Conservation (phyloP, 352 stramenopile genomes). For the Globisporangium spiculum region DNA sequence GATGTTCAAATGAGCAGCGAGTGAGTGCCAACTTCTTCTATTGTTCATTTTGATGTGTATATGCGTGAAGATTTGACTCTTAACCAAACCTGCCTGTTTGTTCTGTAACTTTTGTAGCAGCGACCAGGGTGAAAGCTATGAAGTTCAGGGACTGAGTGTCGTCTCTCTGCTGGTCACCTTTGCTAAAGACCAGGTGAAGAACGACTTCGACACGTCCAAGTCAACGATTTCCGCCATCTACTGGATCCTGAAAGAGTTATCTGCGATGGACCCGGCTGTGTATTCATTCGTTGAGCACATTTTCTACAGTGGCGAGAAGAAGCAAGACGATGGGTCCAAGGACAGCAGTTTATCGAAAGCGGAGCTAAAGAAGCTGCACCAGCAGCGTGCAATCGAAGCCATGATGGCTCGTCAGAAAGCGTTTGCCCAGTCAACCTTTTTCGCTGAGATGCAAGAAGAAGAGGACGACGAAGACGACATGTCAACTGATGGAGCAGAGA, state of each 20-base stretch:
- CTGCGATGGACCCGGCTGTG: constrained; percentile 46
- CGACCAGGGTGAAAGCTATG: constrained; percentile 45
- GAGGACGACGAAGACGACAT: constrained; percentile 54
- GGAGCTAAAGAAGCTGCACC: constrained; percentile 72
- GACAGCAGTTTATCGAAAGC: constrained; percentile 69
- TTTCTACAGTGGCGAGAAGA: constrained; percentile 66
- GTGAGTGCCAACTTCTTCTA: constrained; percentile 21
- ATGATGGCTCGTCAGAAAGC: constrained; percentile 82
- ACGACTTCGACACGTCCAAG: constrained; percentile 77
- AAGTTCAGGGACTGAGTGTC: constrained; percentile 67
- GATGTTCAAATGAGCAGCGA: constrained; percentile 76
- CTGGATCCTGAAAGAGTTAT: constrained; percentile 73
- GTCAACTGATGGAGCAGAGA: constrained; percentile 14
- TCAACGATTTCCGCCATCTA: constrained; percentile 77
- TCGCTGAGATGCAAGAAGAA: constrained; percentile 70
- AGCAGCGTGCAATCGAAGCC: constrained; percentile 79
- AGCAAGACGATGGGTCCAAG: constrained; percentile 40
- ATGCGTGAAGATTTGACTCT: background rate
- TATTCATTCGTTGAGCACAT: constrained; percentile 53
- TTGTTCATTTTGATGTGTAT: background rate
- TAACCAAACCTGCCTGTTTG: constrained; percentile 9
- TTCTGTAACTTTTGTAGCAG: constrained; percentile 26
- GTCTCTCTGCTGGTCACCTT: constrained; percentile 52
- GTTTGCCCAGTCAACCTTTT: constrained; percentile 67
- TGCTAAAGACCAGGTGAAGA: constrained; percentile 68